Conservation (phyloP, 2,329 filamentous ascomycete genomes). For the Corynespora cassiicola region DNA sequence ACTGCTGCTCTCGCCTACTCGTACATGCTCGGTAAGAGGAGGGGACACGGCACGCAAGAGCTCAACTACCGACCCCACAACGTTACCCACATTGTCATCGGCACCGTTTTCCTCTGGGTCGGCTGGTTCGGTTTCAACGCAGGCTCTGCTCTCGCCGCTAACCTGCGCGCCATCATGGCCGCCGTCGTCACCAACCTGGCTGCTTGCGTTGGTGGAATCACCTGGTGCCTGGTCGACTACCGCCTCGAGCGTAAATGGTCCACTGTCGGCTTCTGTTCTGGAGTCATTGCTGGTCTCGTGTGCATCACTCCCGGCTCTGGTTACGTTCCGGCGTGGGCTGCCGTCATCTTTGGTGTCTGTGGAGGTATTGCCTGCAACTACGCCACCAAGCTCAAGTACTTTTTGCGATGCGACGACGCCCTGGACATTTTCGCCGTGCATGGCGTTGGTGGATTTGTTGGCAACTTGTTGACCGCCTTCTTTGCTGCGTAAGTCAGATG, state of each 20-base stretch:
- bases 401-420: conserved; percentile 80
- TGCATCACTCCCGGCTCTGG: conserved; percentile 88
- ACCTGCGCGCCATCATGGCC: conserved; percentile 85
- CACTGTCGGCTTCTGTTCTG: conserved; percentile 90
- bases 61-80: conserved; percentile 93
- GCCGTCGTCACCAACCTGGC: conserved; percentile 85
- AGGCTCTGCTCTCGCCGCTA: conserved; percentile 80
- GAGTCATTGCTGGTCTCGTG: conserved; percentile 85
- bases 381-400: conserved; percentile 88
- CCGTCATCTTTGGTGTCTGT: conserved; percentile 77
- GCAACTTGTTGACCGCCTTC: conserved; percentile 80
- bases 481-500: conserved; percentile 70
- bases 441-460: conserved; percentile 77
- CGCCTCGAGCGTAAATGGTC: conserved; percentile 90
- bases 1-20: conserved; percentile 86
- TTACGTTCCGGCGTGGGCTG: conserved; percentile 84
- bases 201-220: conserved; percentile 83
- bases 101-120: conserved; percentile 93
- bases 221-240: conserved; percentile 90
- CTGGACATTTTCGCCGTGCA: conserved; percentile 90
- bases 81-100: conserved; percentile 89
- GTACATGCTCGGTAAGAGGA: conserved; percentile 86
- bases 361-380: conserved; percentile 85
- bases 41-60: conserved; percentile 84
- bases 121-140: conserved; percentile 97